These are phyloP conservation scores for Salix udensis DNA, from an alignment of 345 rosid genomes.

Conservation along the genomic window DNA sequence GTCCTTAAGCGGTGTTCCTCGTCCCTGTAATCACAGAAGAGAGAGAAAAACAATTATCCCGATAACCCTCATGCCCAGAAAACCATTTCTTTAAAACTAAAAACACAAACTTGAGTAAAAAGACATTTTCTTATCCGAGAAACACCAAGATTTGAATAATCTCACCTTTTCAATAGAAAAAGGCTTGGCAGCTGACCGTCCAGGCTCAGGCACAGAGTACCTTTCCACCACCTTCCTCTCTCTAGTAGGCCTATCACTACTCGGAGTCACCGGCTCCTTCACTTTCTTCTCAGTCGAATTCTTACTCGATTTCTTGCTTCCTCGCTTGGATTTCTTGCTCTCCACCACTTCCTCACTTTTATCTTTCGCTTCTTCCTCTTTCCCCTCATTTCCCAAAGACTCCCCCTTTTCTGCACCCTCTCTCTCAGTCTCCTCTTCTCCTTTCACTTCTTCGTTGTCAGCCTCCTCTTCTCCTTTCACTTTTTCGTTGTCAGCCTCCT, in stretches of 20 bases:
- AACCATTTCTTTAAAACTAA: neutral
- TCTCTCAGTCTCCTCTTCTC: slow-evolving; percentile 13
- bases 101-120: neutral
- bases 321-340: neutral
- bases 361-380: slow-evolving; percentile 17
- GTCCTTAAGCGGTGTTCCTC: slow-evolving; percentile 78
- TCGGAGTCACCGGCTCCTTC: slow-evolving; percentile 46
- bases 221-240: slow-evolving; percentile 90
- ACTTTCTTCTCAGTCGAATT: slow-evolving; percentile 17
- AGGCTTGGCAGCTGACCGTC: slow-evolving; percentile 51
- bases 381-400: slow-evolving; percentile 10
- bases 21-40: slow-evolving; percentile 49
- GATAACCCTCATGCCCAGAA: slow-evolving; percentile 6
- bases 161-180: slow-evolving; percentile 71
- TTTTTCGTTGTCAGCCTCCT: slow-evolving; percentile 3
- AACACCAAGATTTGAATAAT: neutral
- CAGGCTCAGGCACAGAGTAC: slow-evolving; percentile 60
- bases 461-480: neutral
- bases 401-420: slow-evolving; percentile 7
- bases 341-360: slow-evolving; percentile 26
- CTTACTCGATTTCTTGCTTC: slow-evolving; percentile 3
- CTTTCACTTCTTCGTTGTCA: slow-evolving; percentile 11
- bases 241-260: slow-evolving; percentile 74
- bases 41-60: neutral
- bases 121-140: neutral